Conservation (phyloP, 441 rosid genomes). For the Adansonia gregorii region DNA sequence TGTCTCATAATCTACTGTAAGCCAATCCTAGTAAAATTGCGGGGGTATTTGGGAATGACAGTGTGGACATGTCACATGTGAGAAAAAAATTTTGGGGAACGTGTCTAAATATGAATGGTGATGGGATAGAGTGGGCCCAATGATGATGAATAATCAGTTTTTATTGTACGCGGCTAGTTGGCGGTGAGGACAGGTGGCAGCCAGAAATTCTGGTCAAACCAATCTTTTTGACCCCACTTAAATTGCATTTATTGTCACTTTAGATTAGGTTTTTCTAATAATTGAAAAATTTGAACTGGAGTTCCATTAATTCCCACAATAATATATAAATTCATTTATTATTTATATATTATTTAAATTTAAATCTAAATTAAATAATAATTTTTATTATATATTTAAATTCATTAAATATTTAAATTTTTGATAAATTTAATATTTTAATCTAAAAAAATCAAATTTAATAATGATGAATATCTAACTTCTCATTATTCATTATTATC, state of each 20-base stretch:
- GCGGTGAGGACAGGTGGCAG: constrained; percentile 7
- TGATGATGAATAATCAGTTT: not conserved
- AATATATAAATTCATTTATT: too few species aligned
- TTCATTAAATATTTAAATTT: too few species aligned
- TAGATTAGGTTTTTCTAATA: not conserved
- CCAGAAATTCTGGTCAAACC: not conserved
- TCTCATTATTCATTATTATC: too few species aligned
- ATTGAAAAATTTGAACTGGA: too few species aligned
- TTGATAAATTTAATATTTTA: too few species aligned
- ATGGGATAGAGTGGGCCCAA: not conserved
- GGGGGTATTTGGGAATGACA: not conserved
- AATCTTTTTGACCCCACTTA: constrained; percentile 20
- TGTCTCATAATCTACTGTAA: not conserved
- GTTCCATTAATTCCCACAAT: too few species aligned
- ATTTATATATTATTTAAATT: too few species aligned
- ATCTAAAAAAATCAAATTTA: too few species aligned
- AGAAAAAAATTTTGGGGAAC: not conserved
- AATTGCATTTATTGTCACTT: not conserved
- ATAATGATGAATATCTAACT: too few species aligned
- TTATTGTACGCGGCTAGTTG: not conserved
- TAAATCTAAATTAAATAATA: too few species aligned
- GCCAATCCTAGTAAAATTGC: not conserved
- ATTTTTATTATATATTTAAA: too few species aligned
- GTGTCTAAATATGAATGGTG: not conserved
- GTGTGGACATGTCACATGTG: not conserved